Evolutionary conservation across 139 green algal species (phyloP).

Genomic region (Micromonas pusilla): DNA sequence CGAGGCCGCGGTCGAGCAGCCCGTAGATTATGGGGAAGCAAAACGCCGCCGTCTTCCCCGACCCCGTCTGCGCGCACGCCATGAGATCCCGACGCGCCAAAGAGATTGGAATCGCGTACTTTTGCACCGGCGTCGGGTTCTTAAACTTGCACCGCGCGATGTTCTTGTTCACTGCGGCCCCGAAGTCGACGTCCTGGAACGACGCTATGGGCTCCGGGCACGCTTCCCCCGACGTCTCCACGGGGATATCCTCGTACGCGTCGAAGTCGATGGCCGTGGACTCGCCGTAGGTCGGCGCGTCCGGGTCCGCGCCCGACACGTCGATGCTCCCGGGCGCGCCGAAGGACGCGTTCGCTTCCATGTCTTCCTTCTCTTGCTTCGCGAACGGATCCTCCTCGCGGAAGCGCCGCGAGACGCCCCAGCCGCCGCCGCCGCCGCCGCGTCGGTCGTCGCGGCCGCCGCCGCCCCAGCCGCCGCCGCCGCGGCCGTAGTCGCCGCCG

Average conservation of each 20-base stretch:
- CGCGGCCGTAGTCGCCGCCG: not conserved
- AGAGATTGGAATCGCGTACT: slow-evolving; percentile 92
- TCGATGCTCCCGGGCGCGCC: not conserved
- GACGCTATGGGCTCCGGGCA: slow-evolving; percentile 65
- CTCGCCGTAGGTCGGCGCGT: slow-evolving; percentile 61
- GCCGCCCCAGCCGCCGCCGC: not conserved
- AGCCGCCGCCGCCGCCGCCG: slow-evolving; percentile 1
- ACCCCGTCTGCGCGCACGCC: slow-evolving; percentile 73
- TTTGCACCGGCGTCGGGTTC: slow-evolving; percentile 96
- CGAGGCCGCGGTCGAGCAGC: slow-evolving; percentile 68
- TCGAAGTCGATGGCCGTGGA: slow-evolving; percentile 99
- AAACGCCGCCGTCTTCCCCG: slow-evolving; percentile 97
- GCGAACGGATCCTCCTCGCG: slow-evolving; percentile 15
- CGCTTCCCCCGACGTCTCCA: slow-evolving; percentile 79
- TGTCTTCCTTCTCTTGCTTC: not conserved
- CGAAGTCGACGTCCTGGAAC: slow-evolving; percentile 82
- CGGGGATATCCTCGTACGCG: slow-evolving; percentile 97
- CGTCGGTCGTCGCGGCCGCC: not conserved
- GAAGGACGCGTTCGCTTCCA: not conserved
- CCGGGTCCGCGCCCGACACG: not conserved
- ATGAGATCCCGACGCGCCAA: slow-evolving; percentile 88
- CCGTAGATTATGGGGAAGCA: slow-evolving; percentile 96
- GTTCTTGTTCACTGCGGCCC: slow-evolving; percentile 69
- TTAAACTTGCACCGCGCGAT: slow-evolving; percentile 92
- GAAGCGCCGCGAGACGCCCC: not conserved